These are phyloP conservation scores for Fusarium burgessii DNA, from an alignment of 2,329 filamentous ascomycete genomes.

Conservation along the genomic window DNA sequence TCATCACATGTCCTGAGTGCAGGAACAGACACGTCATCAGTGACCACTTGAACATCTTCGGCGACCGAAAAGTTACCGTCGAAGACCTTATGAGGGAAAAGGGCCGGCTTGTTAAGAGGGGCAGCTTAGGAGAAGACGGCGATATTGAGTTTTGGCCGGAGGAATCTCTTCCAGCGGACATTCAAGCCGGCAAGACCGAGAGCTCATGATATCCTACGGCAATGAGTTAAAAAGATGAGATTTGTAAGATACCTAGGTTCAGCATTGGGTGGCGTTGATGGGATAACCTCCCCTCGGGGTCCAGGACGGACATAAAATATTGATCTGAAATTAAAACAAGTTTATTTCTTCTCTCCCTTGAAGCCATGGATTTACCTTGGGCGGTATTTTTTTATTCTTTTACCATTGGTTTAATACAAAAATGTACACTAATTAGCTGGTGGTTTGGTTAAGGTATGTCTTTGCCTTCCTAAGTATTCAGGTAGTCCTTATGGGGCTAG, in stretches of 20 bases:
- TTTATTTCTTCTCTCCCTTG: no score
- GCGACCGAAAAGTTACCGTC: slow-evolving; percentile 75
- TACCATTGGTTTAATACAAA: not conserved
- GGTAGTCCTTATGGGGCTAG: no score
- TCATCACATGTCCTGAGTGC: slow-evolving; percentile 90
- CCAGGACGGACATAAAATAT: not conserved
- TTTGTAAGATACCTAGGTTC: slow-evolving; percentile 33
- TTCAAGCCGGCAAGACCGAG: slow-evolving; percentile 29
- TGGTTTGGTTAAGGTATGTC: not conserved
- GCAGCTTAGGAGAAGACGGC: slow-evolving; percentile 79
- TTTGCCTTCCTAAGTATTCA: no score
- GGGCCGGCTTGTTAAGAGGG: slow-evolving; percentile 79
- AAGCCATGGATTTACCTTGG: no score
- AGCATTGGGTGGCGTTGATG: slow-evolving; percentile 40
- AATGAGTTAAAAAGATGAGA: not conserved
- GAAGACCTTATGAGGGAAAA: slow-evolving; percentile 83
- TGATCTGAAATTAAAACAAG: not conserved
- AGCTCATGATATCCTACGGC: slow-evolving; percentile 1
- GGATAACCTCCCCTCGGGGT: slow-evolving; percentile 33
- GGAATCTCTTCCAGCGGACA: slow-evolving; percentile 54
- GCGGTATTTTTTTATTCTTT: not conserved
- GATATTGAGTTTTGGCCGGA: slow-evolving; percentile 95
- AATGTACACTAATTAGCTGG: not conserved
- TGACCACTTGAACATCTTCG: slow-evolving; percentile 86
- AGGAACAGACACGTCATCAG: slow-evolving; percentile 90